phyloP scores from a whole-genome alignment of 768 basidiomycete genomes.

The Phaeotremella skinneri region DNA sequence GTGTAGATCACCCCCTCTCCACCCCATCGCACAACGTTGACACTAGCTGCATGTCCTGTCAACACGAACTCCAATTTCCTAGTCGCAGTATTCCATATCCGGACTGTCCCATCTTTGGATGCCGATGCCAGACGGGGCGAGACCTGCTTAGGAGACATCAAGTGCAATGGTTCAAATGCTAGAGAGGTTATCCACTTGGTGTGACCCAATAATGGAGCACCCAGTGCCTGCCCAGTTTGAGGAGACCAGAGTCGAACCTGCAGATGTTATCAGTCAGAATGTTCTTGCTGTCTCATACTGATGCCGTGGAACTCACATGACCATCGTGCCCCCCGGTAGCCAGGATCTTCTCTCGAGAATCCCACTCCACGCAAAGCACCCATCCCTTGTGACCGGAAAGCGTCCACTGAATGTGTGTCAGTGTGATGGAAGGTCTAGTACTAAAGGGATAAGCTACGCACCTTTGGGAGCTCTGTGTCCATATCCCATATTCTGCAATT shows the following conservation, averaged over 20 bases:
- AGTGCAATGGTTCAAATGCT: slow-evolving; percentile 92
- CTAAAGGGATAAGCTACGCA: slow-evolving; percentile 9
- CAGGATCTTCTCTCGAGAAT: slow-evolving; percentile 81
- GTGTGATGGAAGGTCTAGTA: neutral
- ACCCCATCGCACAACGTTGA: slow-evolving; percentile 95
- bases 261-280: neutral
- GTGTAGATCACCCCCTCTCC: slow-evolving; percentile 90
- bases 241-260: slow-evolving; percentile 89
- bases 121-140: slow-evolving; percentile 86
- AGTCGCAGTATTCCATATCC: slow-evolving; percentile 81
- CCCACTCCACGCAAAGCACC: slow-evolving; percentile 98
- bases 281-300: neutral
- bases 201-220: slow-evolving; percentile 87
- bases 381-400: slow-evolving; percentile 87
- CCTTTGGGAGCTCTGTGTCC: slow-evolving; percentile 82
- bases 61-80: slow-evolving; percentile 76
- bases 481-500: slow-evolving; percentile 92
- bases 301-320: slow-evolving; percentile 59
- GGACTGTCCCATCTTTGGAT: slow-evolving; percentile 92
- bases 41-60: slow-evolving; percentile 88
- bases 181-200: slow-evolving; percentile 94
- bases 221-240: slow-evolving; percentile 79
- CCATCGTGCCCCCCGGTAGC: slow-evolving; percentile 95
- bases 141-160: slow-evolving; percentile 59
- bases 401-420: slow-evolving; percentile 62